Percentiles rank a stretch among this genome's conserved stretches.
Conservation (phyloP, 208 protist genomes). For the Eutreptiella sp. region DNA sequence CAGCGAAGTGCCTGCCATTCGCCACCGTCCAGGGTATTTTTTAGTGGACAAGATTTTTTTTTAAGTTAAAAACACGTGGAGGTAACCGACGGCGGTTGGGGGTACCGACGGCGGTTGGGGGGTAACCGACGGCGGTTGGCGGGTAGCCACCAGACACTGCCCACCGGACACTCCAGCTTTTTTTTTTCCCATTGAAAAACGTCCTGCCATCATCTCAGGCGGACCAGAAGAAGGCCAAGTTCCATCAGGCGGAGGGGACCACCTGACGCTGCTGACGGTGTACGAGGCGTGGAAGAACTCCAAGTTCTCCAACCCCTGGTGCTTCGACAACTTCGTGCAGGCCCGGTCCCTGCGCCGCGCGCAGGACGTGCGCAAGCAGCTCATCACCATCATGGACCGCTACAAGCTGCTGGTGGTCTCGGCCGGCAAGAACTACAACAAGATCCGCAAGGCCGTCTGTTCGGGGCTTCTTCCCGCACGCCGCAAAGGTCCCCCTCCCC, state of each 20-base stretch:
- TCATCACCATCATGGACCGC: constrained; percentile 85
- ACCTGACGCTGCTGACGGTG: constrained; percentile 92
- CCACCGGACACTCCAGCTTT: no score
- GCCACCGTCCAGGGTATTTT: no score
- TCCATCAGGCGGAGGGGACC: constrained; percentile 93
- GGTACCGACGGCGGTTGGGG: no score
- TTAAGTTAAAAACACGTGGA: no score
- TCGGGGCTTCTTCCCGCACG: constrained; percentile 96
- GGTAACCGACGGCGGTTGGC: no score
- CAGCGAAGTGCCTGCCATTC: no score
- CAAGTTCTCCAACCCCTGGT: constrained; percentile 86
- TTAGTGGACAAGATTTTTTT: no score
- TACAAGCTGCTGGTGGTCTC: constrained; percentile 79
- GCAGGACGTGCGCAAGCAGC: constrained; percentile 92
- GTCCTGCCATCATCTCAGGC: constrained; percentile 49
- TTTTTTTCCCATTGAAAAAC: no score
- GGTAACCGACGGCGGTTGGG: no score
- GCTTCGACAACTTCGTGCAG: constrained; percentile 95
- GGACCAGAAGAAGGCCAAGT: constrained; percentile 91
- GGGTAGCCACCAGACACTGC: no score
- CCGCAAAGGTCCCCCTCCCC: constrained; percentile 69
- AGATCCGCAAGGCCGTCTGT: constrained; percentile 89
- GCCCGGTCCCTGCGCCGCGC: constrained; percentile 86
- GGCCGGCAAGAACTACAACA: constrained; percentile 82
- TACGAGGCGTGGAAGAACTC: constrained; percentile 79